phyloP scores from a whole-genome alignment of 2,329 filamentous ascomycete genomes.

The Cytospora chrysosperma region DNA sequence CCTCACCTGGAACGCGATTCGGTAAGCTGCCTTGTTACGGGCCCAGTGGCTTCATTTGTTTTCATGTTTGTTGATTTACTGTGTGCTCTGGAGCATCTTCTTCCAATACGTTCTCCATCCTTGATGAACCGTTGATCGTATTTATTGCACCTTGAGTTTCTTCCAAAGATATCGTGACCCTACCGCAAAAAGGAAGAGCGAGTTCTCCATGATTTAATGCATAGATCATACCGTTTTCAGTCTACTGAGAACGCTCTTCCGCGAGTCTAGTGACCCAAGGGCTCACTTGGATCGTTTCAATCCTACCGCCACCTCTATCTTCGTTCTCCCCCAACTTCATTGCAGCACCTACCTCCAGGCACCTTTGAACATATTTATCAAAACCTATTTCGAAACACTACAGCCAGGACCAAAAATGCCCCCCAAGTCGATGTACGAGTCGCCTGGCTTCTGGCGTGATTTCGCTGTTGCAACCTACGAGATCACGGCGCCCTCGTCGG shows the following conservation, averaged over 20 bases:
- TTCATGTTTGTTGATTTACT: not conserved
- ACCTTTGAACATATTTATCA: not conserved
- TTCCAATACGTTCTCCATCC: not conserved
- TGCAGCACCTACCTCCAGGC: not conserved
- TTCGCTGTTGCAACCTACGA: not conserved
- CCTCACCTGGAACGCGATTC: conserved; percentile 27
- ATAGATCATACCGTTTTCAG: no score
- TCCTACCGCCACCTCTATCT: not conserved
- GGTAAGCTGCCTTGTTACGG: conserved; percentile 22
- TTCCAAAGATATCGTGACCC: not conserved
- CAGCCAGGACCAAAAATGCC: not conserved
- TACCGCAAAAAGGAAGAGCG: not conserved
- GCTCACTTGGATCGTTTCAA: not conserved
- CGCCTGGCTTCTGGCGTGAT: not conserved
- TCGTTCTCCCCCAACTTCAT: not conserved
- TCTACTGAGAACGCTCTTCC: not conserved
- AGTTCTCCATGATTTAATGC: no score
- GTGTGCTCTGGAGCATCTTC: not conserved
- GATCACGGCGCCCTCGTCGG: not conserved
- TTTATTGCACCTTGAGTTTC: not conserved
- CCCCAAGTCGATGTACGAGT: not conserved
- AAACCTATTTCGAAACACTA: not conserved
- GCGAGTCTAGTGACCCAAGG: not conserved
- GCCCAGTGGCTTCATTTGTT: conserved; percentile 7
- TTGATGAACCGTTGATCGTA: not conserved